Percentiles rank a stretch among this genome's conserved stretches.
These are phyloP conservation scores for Salvia sclarea DNA, from an alignment of 305 asterid species.

Conservation along the genomic window DNA sequence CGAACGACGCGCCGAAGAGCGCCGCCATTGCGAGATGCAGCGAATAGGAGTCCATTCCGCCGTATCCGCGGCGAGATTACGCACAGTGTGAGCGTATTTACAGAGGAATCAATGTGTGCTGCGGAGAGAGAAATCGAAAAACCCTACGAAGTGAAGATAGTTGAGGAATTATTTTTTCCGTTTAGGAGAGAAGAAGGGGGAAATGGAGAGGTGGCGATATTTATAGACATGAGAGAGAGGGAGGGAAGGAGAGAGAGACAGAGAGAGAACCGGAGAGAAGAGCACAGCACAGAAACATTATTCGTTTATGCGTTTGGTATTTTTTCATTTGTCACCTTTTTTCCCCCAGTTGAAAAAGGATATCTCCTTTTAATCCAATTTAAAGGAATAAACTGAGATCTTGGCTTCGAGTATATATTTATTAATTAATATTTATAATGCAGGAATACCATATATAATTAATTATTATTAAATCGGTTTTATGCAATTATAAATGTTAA, in stretches of 20 bases:
- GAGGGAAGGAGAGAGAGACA: slow-evolving; percentile 36
- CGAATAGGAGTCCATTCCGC: slow-evolving; percentile 67
- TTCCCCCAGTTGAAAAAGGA: not conserved
- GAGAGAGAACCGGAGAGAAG: slow-evolving; percentile 22
- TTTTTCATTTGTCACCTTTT: not conserved
- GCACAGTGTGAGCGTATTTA: slow-evolving; percentile 1
- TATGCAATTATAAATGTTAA: no score
- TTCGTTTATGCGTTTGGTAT: slow-evolving; percentile 34
- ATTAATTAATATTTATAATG: no score
- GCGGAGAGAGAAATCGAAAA: slow-evolving; percentile 30
- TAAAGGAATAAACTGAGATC: no score
- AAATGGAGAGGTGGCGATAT: slow-evolving; percentile 40
- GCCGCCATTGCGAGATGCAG: slow-evolving; percentile 97
- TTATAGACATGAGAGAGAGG: slow-evolving; percentile 40
- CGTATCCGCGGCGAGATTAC: slow-evolving; percentile 11
- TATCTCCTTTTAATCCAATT: not conserved
- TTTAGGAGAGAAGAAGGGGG: slow-evolving; percentile 31
- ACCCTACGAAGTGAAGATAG: slow-evolving; percentile 48
- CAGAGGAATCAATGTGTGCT: slow-evolving; percentile 1
- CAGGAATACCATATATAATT: no score
- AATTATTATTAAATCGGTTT: no score
- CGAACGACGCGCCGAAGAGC: slow-evolving; percentile 88
- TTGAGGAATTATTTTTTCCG: slow-evolving; percentile 29
- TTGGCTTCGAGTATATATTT: no score
- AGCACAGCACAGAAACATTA: slow-evolving; percentile 27